Evolutionary conservation across 345 rosid genomes (phyloP).

Genomic region (Geranium rotundifolium): DNA sequence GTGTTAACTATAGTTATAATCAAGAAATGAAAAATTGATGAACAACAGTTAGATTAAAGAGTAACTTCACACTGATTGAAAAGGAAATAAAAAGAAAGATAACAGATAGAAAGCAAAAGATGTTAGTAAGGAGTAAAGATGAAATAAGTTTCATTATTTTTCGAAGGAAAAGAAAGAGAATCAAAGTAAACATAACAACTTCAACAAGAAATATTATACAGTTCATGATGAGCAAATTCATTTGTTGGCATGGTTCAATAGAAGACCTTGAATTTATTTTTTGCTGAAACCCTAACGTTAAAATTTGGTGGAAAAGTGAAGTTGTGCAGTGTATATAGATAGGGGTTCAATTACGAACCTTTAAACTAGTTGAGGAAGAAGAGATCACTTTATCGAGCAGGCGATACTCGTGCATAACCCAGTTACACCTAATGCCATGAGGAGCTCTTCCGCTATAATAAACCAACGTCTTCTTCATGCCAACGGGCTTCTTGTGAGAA

Average conservation of each 20-base stretch:
- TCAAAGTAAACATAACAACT: not conserved
- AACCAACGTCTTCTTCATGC: constrained; percentile 96
- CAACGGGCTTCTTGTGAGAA: constrained; percentile 59
- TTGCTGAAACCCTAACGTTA: too few relatives aligned
- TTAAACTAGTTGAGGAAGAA: not conserved
- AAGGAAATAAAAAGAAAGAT: not conserved
- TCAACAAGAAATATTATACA: not conserved
- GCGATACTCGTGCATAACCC: constrained; percentile 99
- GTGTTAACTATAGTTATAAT: too few relatives aligned
- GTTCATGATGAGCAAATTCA: not conserved
- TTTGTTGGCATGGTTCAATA: too few relatives aligned
- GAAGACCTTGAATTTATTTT: too few relatives aligned
- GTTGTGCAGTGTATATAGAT: too few relatives aligned
- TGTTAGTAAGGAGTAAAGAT: not conserved
- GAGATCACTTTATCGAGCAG: constrained; percentile 78
- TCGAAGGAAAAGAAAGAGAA: too few relatives aligned
- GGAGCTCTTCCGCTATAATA: constrained; percentile 91
- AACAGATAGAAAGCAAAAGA: not conserved
- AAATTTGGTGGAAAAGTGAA: too few relatives aligned
- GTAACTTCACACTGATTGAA: not conserved
- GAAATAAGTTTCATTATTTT: too few relatives aligned
- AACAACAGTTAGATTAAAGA: too few relatives aligned
- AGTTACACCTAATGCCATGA: constrained; percentile 77
- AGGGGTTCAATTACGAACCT: not conserved
- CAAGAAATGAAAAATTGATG: too few relatives aligned